Base-by-base conservation (phyloP, 202 grass and related monocot genomes). In the Schoenoplectus tabernaemontani region DNA sequence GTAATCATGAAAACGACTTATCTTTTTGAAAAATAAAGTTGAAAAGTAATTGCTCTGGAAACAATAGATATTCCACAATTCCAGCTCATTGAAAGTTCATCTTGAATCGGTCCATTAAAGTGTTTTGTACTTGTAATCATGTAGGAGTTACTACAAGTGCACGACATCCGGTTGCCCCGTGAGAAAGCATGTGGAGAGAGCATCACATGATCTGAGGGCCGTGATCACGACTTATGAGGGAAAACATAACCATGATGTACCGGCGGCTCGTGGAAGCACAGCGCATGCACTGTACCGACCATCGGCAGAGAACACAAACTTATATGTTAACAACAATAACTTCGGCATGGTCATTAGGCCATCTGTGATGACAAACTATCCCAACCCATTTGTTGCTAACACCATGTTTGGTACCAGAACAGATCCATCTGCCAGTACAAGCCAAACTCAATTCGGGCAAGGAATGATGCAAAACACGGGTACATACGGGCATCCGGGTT, bases 121-220 rank as follows among this genome's bases (percentile, higher is more conserved):
- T 34, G 19, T 17, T 48, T 12, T 44, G 30, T 64, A 24, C 48
- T 60, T 73, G 28, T 42, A 7, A 47, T 33, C 39, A 4, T 46
- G 24, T 7, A 87, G 96, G 90, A 99, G 92, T 87, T 99, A 99
- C 91, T 99, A 99, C 90, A 99, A 99, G 79, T 96, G 96, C 88
- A 99, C 96, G 7, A 86, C 85, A 43, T 20, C 43, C 0, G 81
- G 83, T 0, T 99, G 96, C 76, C 90, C 88, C 0, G 95, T 98
- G 63, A 78, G 95, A 64, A 98, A 92, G 89, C 91, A 90, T 81
- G 91, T 98, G 66, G 91, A 98, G 91, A 93, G 91, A 73, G 95
- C 95, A 43, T 87, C 81, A 7, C 89, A 94, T 10, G 95, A 97
- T 84, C 11, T 76, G 28, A 85, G 95, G 61, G 89, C 91, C 0